Conservation (phyloP, 345 rosid genomes). For the Hevea brasiliensis region DNA sequence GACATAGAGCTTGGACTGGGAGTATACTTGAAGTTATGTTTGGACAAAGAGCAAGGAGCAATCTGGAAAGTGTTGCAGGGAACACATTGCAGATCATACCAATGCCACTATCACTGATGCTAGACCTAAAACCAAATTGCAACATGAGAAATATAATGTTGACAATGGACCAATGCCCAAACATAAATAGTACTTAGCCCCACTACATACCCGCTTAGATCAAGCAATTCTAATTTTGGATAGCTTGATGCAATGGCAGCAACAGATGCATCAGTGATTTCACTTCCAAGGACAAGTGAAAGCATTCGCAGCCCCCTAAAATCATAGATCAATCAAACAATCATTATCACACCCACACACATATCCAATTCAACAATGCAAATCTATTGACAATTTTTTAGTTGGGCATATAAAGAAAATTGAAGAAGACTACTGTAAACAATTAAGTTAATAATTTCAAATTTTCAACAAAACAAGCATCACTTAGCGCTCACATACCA, state of each 20-base stretch:
- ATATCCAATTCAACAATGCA: conserved; percentile 1
- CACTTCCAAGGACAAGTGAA: conserved; percentile 89
- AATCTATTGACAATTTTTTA: background rate
- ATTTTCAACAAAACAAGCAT: conserved; percentile 2
- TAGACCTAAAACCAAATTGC: conserved; percentile 60
- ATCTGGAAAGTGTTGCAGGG: conserved; percentile 71
- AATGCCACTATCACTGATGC: conserved; percentile 90
- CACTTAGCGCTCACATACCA: background rate
- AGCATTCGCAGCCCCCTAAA: conserved; percentile 86
- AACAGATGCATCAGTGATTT: conserved; percentile 89
- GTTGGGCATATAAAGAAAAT: background rate
- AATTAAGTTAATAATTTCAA: no score
- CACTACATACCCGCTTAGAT: conserved; percentile 89
- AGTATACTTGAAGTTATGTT: conserved; percentile 92
- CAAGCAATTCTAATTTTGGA: conserved; percentile 80
- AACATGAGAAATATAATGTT: conserved; percentile 13
- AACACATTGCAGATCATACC: conserved; percentile 96
- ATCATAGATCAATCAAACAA: conserved; percentile 15
- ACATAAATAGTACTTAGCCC: conserved; percentile 9
- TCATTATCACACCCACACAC: conserved; percentile 3
- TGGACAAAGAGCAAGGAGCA: conserved; percentile 93
- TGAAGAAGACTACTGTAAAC: background rate
- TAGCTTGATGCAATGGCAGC: conserved; percentile 84
- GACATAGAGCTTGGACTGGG: conserved; percentile 21
- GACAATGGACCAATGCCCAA: conserved; percentile 4